These are phyloP conservation scores for Yamadazyma kanchanaburiensis DNA, from an alignment of 1,139 yeast species.

Conservation along the genomic window DNA sequence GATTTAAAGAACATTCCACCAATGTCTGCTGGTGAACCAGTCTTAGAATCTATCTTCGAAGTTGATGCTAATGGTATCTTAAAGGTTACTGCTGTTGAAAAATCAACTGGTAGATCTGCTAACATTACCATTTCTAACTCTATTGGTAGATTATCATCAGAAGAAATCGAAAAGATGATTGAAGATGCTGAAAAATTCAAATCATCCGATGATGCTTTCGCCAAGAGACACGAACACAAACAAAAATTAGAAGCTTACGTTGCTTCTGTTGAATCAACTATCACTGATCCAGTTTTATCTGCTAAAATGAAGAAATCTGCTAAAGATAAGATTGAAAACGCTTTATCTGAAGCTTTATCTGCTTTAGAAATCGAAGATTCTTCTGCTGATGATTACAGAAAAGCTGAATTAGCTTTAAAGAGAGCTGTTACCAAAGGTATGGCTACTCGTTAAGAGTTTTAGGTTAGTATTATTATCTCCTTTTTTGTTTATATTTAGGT, in stretches of 20 bases:
- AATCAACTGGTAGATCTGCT: conserved; percentile 98
- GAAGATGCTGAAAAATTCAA: conserved; percentile 98
- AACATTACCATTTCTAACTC: conserved; percentile 99
- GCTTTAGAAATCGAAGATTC: conserved; percentile 97
- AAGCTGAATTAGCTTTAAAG: conserved; percentile 98
- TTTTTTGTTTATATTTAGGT: conserved; percentile 16
- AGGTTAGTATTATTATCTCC: conserved; percentile 7
- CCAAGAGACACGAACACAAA: conserved; percentile 99
- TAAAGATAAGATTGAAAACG: conserved; percentile 96
- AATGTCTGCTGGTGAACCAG: conserved; percentile 98
- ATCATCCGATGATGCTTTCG: conserved; percentile 98
- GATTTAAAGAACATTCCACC: conserved; percentile 96
- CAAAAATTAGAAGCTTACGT: conserved; percentile 99
- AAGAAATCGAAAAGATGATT: conserved; percentile 98
- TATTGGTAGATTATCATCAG: conserved; percentile 97
- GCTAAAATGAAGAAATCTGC: conserved; percentile 98
- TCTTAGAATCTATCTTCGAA: conserved; percentile 93
- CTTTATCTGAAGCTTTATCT: conserved; percentile 97
- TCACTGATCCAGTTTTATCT: conserved; percentile 97
- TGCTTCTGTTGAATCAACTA: conserved; percentile 93
- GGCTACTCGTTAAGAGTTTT: conserved; percentile 82
- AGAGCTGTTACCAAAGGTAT: conserved; percentile 99
- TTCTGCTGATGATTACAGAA: conserved; percentile 95
- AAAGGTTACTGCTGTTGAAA: conserved; percentile 99
- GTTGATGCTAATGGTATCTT: conserved; percentile 94